Evolutionary conservation across 2,329 filamentous ascomycete genomes (phyloP), one percentile per base, ranked within the genome.

Genomic region (Aspergillus luchuensis): DNA sequence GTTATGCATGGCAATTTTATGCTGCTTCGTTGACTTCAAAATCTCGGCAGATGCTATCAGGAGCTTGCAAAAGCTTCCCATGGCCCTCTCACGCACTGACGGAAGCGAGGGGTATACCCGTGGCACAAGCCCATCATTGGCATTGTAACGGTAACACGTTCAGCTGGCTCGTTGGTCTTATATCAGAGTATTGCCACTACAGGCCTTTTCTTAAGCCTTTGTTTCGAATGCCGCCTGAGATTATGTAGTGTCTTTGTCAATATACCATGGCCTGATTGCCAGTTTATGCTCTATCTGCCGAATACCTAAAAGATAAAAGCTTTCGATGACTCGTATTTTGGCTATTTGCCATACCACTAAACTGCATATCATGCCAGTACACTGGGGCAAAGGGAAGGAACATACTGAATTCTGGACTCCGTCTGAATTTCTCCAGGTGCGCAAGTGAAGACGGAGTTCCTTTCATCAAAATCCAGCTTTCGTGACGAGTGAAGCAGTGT

Each of bases 341-440:
- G 5, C 6, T 13, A 13, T 23, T 23, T 39, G 51, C 6, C 33
- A 19, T 2, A 23, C 15, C 56, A 52, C 52, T 36, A 45, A 21
- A 56, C 52, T 57, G 60, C 60, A 62, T 56, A 52, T 11, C 11
- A 33, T 30, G 39, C 41, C 39, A 43, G 43, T 38, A 51, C 53
- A 49, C 60, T 38, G 23, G 30, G 38, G 51, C 57, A 17, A 59
- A 52, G 33, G 23, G 43, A 33, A 11, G 54, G 5, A 45, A 8
- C 19, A 45, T 36, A 51, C 36, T 8, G 49, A 49, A 21, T 52
- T 8, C 10, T 45, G 21, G 41, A 19, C 19, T 45, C 41, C 10
- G 13, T 23, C 17, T 21, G 10, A 15, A 19, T 45, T 23, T 19
- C n/a, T 10, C 17, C 41, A 21, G 41, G 15, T 45, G 41, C 17